Percentiles rank a stretch among this genome's conserved stretches.
Evolutionary conservation across 2,329 filamentous ascomycete species (phyloP).

Genomic region (Neurospora crassa): DNA sequence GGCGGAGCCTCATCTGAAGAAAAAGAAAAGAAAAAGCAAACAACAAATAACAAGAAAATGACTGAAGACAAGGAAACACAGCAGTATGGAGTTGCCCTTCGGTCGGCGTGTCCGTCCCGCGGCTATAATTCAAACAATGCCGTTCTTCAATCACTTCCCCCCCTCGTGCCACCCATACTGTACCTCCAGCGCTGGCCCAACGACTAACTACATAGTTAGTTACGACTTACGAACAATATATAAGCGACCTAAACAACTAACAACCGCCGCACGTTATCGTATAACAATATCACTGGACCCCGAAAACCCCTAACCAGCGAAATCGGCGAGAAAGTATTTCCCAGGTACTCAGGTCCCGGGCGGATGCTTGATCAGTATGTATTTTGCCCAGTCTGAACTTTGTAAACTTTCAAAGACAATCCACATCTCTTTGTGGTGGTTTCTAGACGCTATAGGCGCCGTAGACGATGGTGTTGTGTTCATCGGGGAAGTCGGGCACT

Average conservation of each 20-base stretch:
- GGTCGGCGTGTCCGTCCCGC: not conserved
- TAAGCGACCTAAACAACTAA: not conserved
- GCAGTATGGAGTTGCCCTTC: too few relatives aligned
- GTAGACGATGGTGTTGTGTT: too few relatives aligned
- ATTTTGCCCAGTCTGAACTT: not conserved
- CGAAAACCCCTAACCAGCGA: not conserved
- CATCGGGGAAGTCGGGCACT: too few relatives aligned
- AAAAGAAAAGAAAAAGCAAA: fast-evolving
- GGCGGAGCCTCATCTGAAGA: not conserved
- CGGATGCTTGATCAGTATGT: not conserved
- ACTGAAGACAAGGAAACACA: too few relatives aligned
- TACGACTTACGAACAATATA: not conserved
- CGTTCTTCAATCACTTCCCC: not conserved
- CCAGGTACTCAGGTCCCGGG: not conserved
- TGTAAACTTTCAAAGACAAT: too few relatives aligned
- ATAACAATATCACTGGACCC: not conserved
- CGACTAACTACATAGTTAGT: not conserved
- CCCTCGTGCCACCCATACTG: not conserved
- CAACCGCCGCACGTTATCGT: not conserved
- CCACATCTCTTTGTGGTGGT: not conserved
- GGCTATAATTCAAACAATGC: not conserved
- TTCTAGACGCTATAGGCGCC: not conserved
- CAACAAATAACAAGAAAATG: too few relatives aligned
- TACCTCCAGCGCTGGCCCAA: not conserved
- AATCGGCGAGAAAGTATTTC: not conserved